Evolutionary conservation across 768 basidiomycete genomes (phyloP).

Genomic region (Tricholoma hemisulphureum): DNA sequence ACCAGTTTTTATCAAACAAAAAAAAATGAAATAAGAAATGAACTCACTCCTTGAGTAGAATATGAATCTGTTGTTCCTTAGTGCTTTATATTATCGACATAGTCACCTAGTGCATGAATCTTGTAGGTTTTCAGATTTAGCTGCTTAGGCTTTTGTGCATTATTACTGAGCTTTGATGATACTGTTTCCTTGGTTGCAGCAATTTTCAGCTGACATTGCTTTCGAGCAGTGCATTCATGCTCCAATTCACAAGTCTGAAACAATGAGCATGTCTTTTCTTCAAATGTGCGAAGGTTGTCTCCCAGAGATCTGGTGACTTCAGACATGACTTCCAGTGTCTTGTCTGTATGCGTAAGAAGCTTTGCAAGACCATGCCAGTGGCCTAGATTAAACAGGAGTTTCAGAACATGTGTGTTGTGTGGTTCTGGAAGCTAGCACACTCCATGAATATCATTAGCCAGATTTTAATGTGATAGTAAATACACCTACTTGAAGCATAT

Average conservation of each 20-base stretch:
- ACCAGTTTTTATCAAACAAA: background rate
- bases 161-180: background rate
- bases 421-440: too few relatives aligned
- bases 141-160: background rate
- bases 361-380: too few relatives aligned
- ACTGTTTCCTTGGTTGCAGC: background rate
- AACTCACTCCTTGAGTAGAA: too few relatives aligned
- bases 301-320: background rate
- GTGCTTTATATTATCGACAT: too few relatives aligned
- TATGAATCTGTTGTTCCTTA: too few relatives aligned
- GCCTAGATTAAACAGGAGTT: too few relatives aligned
- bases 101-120: background rate
- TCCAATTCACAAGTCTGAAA: conserved; percentile 3
- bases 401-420: too few relatives aligned
- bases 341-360: background rate
- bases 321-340: background rate
- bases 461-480: too few relatives aligned
- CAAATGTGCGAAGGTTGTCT: conserved; percentile 2
- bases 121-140: too few relatives aligned
- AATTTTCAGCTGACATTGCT: background rate
- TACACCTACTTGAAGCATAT: background rate
- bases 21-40: background rate
- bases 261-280: background rate
- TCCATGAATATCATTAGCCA: too few relatives aligned
- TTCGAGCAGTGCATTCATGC: background rate